Conservation (phyloP, 192 early-diverging fungal genomes). For the Coemansia sp. region DNA sequence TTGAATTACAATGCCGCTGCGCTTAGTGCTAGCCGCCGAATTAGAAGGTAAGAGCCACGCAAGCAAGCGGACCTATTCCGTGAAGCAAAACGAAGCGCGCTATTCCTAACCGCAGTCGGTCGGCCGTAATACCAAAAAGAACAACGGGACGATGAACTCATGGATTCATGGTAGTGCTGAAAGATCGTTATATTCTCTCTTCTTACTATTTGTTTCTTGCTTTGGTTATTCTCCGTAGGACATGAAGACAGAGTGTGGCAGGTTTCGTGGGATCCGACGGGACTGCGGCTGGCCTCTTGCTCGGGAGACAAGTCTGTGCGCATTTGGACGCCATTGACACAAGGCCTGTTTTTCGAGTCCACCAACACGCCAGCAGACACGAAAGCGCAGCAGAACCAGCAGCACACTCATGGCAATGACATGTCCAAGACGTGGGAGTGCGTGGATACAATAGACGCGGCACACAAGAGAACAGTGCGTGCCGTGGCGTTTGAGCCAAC, state of each 20-base stretch:
- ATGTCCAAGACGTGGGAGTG: conserved; percentile 62
- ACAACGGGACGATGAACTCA: too few relatives aligned
- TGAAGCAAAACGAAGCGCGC: not conserved
- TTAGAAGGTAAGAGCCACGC: conserved; percentile 25
- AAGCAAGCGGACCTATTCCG: not conserved
- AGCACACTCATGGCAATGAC: not conserved
- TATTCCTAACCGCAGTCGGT: too few relatives aligned
- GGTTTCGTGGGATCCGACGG: conserved; percentile 79
- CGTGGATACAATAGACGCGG: conserved; percentile 73
- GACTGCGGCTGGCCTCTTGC: conserved; percentile 75
- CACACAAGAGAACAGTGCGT: conserved; percentile 92
- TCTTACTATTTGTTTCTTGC: not conserved
- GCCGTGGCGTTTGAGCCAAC: conserved; percentile 78
- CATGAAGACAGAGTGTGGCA: conserved; percentile 88
- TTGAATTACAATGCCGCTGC: conserved; percentile 16
- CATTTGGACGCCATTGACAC: conserved; percentile 66
- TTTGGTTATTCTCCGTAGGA: conserved; percentile 42
- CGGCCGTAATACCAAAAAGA: too few relatives aligned
- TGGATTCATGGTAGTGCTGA: too few relatives aligned
- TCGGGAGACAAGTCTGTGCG: conserved; percentile 86
- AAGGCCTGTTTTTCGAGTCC: conserved; percentile 16
- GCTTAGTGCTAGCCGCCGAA: conserved; percentile 33
- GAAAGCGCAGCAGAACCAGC: conserved; percentile 8
- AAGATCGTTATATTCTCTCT: too few relatives aligned
- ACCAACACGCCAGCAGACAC: not conserved